These are phyloP conservation scores for Monosporozyma servazzii DNA, from an alignment of 805 yeast genomes.

Conservation along the genomic window DNA sequence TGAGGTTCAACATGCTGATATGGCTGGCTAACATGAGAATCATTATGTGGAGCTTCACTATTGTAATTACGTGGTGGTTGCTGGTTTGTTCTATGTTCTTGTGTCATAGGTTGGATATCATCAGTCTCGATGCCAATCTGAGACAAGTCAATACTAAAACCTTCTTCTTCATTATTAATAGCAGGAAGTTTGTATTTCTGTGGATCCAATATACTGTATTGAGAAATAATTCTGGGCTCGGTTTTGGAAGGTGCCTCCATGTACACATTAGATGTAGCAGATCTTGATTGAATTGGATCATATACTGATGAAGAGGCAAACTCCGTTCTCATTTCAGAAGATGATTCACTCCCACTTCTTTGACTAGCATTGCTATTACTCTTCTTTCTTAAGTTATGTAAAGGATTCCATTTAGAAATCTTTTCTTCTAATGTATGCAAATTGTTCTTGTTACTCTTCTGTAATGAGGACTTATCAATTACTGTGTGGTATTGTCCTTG, in stretches of 20 bases:
- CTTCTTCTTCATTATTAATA: conserved; percentile 18
- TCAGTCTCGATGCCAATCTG: conserved; percentile 6
- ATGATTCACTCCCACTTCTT: conserved; percentile 8
- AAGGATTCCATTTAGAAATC: conserved; percentile 26
- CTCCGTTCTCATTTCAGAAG: conserved; percentile 2
- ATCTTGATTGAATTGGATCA: background rate
- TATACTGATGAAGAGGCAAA: conserved; percentile 3
- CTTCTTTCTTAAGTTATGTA: conserved; percentile 21
- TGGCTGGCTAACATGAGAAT: background rate
- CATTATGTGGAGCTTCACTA: conserved; percentile 2
- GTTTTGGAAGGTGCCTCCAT: background rate
- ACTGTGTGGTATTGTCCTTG: conserved; percentile 19
- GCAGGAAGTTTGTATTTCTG: conserved; percentile 19
- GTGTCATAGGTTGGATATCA: conserved; percentile 4
- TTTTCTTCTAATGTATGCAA: conserved; percentile 20
- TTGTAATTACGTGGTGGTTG: background rate
- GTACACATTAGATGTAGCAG: background rate
- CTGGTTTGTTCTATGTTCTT: conserved; percentile 6
- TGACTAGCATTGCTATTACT: conserved; percentile 12
- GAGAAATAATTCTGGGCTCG: conserved; percentile 6
- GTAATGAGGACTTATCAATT: conserved; percentile 17
- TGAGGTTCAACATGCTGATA: background rate
- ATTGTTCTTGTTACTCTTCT: conserved; percentile 12
- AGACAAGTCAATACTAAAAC: conserved; percentile 15
- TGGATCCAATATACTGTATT: conserved; percentile 10